Conservation (phyloP, 768 basidiomycete genomes). For the Leccinum truebloodii region DNA sequence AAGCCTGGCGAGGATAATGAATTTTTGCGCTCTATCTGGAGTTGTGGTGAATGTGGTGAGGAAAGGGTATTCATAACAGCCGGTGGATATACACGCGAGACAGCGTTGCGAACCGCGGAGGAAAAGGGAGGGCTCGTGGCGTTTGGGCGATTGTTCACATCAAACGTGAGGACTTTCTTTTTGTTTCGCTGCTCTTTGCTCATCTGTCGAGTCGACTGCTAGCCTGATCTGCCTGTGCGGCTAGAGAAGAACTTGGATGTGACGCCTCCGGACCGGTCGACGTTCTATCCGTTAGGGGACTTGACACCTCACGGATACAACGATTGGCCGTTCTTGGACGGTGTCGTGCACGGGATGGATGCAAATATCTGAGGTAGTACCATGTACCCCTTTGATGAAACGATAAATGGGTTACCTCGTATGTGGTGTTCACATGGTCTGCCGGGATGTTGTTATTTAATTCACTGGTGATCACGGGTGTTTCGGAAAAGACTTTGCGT, state of each 20-base stretch:
- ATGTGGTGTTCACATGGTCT: neutral
- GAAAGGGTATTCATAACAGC: neutral
- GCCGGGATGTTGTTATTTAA: neutral
- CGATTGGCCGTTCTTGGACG: neutral
- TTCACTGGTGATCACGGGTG: neutral
- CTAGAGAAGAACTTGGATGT: neutral
- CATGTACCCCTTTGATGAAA: neutral
- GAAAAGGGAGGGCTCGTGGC: neutral
- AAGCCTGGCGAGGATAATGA: neutral
- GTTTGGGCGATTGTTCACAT: neutral
- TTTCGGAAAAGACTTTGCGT: constrained; percentile 2
- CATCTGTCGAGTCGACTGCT: neutral
- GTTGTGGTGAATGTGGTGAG: neutral
- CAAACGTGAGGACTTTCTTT: neutral
- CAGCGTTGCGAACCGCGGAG: neutral
- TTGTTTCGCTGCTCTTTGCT: neutral
- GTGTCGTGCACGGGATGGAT: neutral
- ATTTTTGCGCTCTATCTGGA: neutral
- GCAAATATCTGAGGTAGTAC: neutral
- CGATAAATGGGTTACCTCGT: neutral
- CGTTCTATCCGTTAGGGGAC: neutral
- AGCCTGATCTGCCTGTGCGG: neutral
- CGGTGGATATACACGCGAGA: neutral
- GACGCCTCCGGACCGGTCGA: neutral
- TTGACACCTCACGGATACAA: neutral